Conservation (phyloP, 1,139 yeast genomes). For the Pneumocystis wakefieldiae region DNA sequence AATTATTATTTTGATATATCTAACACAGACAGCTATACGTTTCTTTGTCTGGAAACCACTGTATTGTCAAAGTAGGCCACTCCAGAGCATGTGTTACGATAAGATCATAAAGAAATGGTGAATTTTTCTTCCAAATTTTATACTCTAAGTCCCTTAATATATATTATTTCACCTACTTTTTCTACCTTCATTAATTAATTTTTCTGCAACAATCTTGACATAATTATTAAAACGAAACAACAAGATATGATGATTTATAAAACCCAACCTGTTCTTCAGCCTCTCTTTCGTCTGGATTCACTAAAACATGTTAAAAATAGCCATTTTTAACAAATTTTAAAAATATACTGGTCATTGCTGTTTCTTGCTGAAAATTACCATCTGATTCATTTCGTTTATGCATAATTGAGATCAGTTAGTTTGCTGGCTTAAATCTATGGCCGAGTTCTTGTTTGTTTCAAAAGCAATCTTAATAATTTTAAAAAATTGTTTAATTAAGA, state of each 20-base stretch:
- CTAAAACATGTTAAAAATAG: neutral
- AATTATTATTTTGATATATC: neutral
- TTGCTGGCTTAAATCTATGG: neutral
- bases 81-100: slow-evolving; percentile 54
- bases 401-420: neutral
- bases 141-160: slow-evolving; percentile 33
- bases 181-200: slow-evolving; percentile 2
- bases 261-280: neutral
- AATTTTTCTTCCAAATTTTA: slow-evolving; percentile 89
- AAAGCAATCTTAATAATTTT: neutral
- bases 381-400: neutral
- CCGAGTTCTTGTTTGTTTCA: neutral
- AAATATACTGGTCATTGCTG: neutral
- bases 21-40: slow-evolving; percentile 8
- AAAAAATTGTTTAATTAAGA: neutral
- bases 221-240: neutral
- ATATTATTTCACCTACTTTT: slow-evolving; percentile 7
- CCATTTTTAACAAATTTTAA: neutral
- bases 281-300: neutral
- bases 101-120: slow-evolving; percentile 74
- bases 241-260: neutral
- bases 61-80: slow-evolving; percentile 37
- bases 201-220: slow-evolving; percentile 1
- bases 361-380: neutral
- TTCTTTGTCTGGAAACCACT: slow-evolving; percentile 32